These are phyloP conservation scores for Fagopyrum tataricum DNA, from an alignment of 148 eudicot species.

Conservation along the genomic window DNA sequence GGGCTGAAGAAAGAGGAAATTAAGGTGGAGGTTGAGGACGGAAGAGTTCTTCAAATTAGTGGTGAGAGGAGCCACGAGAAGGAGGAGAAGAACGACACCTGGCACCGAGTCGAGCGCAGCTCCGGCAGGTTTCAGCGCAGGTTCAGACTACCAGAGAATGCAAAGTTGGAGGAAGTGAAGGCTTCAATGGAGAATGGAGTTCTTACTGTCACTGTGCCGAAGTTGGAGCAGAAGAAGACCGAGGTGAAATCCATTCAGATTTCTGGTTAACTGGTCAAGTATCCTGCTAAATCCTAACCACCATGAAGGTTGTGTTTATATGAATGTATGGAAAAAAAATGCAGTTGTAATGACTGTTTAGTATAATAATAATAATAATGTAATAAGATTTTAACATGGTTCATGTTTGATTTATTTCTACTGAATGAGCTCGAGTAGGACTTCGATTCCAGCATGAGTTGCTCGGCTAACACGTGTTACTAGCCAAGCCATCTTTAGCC, in stretches of 20 bases:
- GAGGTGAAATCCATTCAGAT: slow-evolving; percentile 8
- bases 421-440: neutral
- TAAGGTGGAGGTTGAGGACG: slow-evolving; percentile 16
- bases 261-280: neutral
- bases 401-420: too few relatives aligned
- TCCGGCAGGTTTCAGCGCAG: slow-evolving; percentile 7
- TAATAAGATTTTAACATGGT: neutral
- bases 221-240: slow-evolving; percentile 1
- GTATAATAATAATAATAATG: neutral
- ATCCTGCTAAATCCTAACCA: too few relatives aligned
- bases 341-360: neutral
- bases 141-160: slow-evolving; percentile 16
- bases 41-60: slow-evolving; percentile 16
- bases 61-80: slow-evolving; percentile 14
- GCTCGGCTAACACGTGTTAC: too few relatives aligned
- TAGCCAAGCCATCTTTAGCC: too few relatives aligned
- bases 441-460: too few relatives aligned
- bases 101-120: slow-evolving; percentile 18
- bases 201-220: slow-evolving; percentile 14
- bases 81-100: slow-evolving; percentile 18
- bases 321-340: neutral
- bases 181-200: slow-evolving; percentile 17
- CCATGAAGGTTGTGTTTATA: too few relatives aligned
- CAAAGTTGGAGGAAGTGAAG: slow-evolving; percentile 17
- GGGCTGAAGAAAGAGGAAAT: slow-evolving; percentile 15